Percentiles rank a stretch among this genome's conserved stretches.
phyloP scores from a whole-genome alignment of 202 grass and related monocot species.

The Setaria italica region DNA sequence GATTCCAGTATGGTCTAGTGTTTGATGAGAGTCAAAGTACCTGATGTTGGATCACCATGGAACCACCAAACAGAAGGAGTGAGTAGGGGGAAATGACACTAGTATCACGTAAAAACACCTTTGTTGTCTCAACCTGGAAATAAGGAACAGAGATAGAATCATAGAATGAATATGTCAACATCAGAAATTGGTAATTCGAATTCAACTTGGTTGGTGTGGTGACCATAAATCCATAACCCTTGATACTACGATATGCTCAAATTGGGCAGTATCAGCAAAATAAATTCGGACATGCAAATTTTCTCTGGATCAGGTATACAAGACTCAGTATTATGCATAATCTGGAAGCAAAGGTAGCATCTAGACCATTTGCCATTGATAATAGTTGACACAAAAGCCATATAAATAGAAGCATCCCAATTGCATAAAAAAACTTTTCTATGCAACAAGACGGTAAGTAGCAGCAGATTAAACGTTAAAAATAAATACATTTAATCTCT shows the following conservation, averaged over 20 bases:
- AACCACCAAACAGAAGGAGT: slow-evolving; percentile 89
- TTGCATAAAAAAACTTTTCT: neutral
- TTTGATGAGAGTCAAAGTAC: slow-evolving; percentile 45
- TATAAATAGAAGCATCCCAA: slow-evolving; percentile 10
- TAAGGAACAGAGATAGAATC: slow-evolving; percentile 38
- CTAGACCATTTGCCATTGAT: neutral
- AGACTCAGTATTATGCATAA: neutral
- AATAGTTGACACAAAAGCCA: slow-evolving; percentile 31
- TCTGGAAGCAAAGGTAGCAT: slow-evolving; percentile 39
- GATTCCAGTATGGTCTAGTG: neutral
- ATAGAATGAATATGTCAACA: slow-evolving; percentile 22
- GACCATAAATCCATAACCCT: neutral
- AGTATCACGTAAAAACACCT: slow-evolving; percentile 85
- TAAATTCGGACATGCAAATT: slow-evolving; percentile 15
- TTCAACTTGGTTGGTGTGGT: slow-evolving; percentile 16
- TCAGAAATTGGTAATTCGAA: neutral
- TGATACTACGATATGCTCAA: neutral
- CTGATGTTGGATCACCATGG: slow-evolving; percentile 95
- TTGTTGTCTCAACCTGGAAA: slow-evolving; percentile 91
- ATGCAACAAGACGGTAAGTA: neutral
- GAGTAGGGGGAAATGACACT: slow-evolving; percentile 87
- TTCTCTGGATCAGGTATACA: slow-evolving; percentile 23
- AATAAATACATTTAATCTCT: too few species aligned
- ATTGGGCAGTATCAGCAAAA: neutral
- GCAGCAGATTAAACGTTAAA: too few species aligned